Evolutionary conservation across 352 stramenopile species (phyloP).

Genomic region (Phytophthora colocasiae): DNA sequence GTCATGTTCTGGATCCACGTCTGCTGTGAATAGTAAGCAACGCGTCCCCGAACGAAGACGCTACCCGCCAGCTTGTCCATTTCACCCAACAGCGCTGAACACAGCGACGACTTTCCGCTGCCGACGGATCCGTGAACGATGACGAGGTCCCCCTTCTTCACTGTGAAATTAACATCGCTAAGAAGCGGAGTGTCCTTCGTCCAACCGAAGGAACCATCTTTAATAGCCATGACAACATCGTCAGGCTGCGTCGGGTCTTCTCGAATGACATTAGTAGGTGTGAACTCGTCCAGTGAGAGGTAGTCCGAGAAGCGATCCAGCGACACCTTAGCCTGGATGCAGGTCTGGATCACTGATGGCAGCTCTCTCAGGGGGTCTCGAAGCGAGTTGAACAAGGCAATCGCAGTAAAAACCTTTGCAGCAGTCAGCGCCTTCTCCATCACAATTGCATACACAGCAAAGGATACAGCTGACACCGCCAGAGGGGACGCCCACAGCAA

Average conservation of each 20-base stretch:
- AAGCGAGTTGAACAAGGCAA: slow-evolving; percentile 58
- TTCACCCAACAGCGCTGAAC: slow-evolving; percentile 67
- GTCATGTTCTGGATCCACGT: slow-evolving; percentile 96
- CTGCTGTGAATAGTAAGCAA: slow-evolving; percentile 84
- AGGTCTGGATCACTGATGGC: slow-evolving; percentile 38
- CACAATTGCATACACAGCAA: slow-evolving; percentile 53
- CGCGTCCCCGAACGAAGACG: slow-evolving; percentile 46
- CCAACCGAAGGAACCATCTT: slow-evolving; percentile 47
- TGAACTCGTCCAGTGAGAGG: slow-evolving; percentile 35
- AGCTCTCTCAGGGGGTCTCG: slow-evolving; percentile 44
- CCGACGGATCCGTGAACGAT: slow-evolving; percentile 59
- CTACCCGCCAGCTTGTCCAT: slow-evolving; percentile 74
- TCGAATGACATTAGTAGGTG: slow-evolving; percentile 24
- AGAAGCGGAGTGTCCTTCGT: slow-evolving; percentile 32
- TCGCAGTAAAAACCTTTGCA: slow-evolving; percentile 61
- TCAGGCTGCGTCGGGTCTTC: slow-evolving; percentile 7
- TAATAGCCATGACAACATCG: slow-evolving; percentile 32
- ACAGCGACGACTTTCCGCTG: slow-evolving; percentile 66
- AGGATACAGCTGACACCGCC: slow-evolving; percentile 53
- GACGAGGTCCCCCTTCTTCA: slow-evolving; percentile 55
- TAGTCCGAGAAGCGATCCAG: slow-evolving; percentile 46
- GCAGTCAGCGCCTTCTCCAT: slow-evolving; percentile 48
- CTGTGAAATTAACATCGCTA: slow-evolving; percentile 41
- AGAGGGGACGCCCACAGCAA: slow-evolving; percentile 36
- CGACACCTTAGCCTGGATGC: slow-evolving; percentile 50